Base-by-base conservation (phyloP, 345 rosid genomes). In the Crucihimalaya himalaica region DNA sequence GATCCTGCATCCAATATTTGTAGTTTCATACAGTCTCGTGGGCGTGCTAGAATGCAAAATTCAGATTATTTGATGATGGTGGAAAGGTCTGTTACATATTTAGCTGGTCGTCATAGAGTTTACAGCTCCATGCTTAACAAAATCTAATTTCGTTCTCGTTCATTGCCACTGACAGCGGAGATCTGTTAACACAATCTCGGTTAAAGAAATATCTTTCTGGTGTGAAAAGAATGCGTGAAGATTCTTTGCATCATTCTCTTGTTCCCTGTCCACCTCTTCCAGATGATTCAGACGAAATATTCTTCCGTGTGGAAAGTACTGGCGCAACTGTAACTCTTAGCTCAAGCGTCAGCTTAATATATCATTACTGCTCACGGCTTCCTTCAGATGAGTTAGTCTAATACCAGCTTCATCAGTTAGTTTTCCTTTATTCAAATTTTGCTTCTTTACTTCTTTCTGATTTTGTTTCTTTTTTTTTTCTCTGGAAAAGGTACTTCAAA, bases 11-110 rank as follows among this genome's bases (percentile, higher is more conserved):
- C 83, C 66, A 92, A 89, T 9, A 84, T 90, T 67, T 85, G 92
- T 79, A 95, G 99, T 80, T 95, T 88, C 76, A 95, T 95, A 66
- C 99, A 95, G 82, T 92, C 99, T n/a, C 85, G 95, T 23, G 99
- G 99, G 63, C 97, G 97, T 72, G 99, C 99, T 25, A 83, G 99
- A 82, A 88, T 84, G 96, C 82, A 71, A 63, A 81, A 88, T 75
- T 92, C 97, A 2, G 96, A 92, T 25, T 95, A 86, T 70, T 20
- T 95, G 68, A 81, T 95, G 81, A 85, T 95, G 89, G 84, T 95
- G 74, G 53, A 83, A 55, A 86, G 82, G 97, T 92, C 75, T 68
- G 56, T 40, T 57, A 10, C 42, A 16, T 35, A 0, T 63, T 11
- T 71, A 7, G 18, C 34, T 52, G 14, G 28, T 16, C 46, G 25